Conservation (phyloP, 2,329 filamentous ascomycete species). For the Ophiostoma himal-ulmi region DNA sequence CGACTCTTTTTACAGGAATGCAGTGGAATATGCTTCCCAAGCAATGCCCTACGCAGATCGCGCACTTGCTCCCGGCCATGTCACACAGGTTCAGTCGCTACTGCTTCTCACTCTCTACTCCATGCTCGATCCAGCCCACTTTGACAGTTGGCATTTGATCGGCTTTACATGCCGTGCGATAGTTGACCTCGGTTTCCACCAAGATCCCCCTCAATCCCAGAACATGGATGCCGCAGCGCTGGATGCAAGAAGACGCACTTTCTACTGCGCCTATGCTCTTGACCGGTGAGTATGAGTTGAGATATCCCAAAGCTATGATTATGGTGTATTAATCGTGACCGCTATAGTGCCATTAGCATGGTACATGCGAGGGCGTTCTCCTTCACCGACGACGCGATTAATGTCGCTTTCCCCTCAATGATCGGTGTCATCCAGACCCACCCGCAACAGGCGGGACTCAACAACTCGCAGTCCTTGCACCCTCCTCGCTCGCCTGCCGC, state of each 20-base stretch:
- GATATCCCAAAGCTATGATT: not conserved
- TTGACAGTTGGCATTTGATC: constrained; percentile 90
- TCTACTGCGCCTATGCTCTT: constrained; percentile 84
- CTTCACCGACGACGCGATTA: constrained; percentile 82
- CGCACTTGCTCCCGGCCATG: constrained; percentile 78
- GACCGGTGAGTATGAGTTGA: constrained; percentile 58
- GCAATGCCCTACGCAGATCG: constrained; percentile 74
- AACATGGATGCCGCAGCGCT: constrained; percentile 62
- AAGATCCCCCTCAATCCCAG: constrained; percentile 72
- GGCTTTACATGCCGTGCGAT: constrained; percentile 83
- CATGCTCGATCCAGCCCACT: constrained; percentile 82
- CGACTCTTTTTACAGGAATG: constrained; percentile 55
- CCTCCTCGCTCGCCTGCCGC: constrained; percentile 39
- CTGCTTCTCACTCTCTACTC: constrained; percentile 83
- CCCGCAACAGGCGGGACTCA: not conserved
- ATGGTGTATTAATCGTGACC: not conserved
- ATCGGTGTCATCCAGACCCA: constrained; percentile 25
- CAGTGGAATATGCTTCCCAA: constrained; percentile 50
- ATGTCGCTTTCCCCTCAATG: constrained; percentile 67
- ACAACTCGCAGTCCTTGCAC: constrained; percentile 27
- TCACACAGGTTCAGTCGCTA: constrained; percentile 80
- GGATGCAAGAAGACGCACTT: constrained; percentile 74
- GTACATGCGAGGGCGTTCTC: constrained; percentile 84
- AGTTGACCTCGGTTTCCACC: constrained; percentile 86
- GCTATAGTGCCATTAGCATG: constrained; percentile 67